These are phyloP conservation scores for Leishmania braziliensis DNA, from an alignment of 208 protist species.

Conservation along the genomic window DNA sequence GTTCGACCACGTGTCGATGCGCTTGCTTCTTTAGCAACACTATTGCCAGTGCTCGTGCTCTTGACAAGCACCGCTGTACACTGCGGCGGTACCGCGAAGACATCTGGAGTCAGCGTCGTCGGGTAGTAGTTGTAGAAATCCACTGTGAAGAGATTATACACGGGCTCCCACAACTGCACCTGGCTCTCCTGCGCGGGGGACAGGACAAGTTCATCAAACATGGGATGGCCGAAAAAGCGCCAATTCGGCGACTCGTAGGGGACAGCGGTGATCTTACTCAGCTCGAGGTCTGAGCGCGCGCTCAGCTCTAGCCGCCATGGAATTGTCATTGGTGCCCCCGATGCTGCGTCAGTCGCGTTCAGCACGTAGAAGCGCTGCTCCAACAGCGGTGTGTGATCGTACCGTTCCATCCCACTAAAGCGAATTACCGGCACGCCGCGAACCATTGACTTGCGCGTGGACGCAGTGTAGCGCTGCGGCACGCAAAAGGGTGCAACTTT, in stretches of 20 bases:
- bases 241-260: conserved; percentile 57
- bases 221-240: conserved; percentile 69
- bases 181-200: conserved; percentile 7
- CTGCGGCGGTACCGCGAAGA: conserved; percentile 52
- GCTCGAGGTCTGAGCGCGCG: conserved; percentile 33
- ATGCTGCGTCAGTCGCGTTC: conserved; percentile 6
- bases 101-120: conserved; percentile 29
- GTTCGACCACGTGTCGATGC: background rate
- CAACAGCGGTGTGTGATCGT: conserved; percentile 25
- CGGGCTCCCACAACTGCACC: conserved; percentile 28
- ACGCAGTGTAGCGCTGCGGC: conserved; percentile 35
- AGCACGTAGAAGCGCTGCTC: conserved; percentile 37
- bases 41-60: background rate
- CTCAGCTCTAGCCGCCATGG: conserved; percentile 65
- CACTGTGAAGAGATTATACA: conserved; percentile 50
- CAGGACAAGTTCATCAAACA: conserved; percentile 68
- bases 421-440: conserved; percentile 50
- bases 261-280: conserved; percentile 38
- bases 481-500: conserved; percentile 41
- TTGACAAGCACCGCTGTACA: conserved; percentile 34
- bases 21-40: background rate
- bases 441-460: conserved; percentile 28
- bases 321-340: conserved; percentile 2
- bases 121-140: conserved; percentile 81
- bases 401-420: conserved; percentile 48